Evolutionary conservation across 1,284 basidiomycete genomes (phyloP), one percentile per base, ranked within the genome.

Genomic region (Ustanciosporium gigantosporum): DNA sequence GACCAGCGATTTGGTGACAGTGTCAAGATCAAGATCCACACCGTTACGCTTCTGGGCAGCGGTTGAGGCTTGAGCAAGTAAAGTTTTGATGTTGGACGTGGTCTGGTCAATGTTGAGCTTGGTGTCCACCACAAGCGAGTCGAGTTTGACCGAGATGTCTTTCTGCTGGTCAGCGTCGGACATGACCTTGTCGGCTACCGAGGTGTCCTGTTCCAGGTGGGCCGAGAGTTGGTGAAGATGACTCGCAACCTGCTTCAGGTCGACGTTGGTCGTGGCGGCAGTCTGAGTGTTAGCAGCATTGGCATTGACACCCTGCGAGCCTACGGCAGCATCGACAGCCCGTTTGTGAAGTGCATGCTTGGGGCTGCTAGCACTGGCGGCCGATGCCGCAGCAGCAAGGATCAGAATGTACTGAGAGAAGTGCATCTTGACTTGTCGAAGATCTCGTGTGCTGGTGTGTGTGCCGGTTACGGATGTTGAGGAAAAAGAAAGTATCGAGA

Each of bases 161-260:
- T 41, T 24, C n/a, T n/a, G n/a, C 8, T 48, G 35, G 22, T 49
- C 49, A 13, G 21, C 31, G 3, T 42, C 19, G 5, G 37, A 38
- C 38, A 48, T 31, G 19, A 49, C 41, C 7, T 14, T 20, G 25
- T 44, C 42, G 14, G 57, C 49, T 7, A 15, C 21, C 25, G 43
- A 22, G 34, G 17, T 39, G 21, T 53, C 36, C 20, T n/a, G 13
- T 32, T 60, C 50, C 27, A 60, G 45, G 21, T 36, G 32, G 21
- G 57, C 49, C 5, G 57, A 48, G 16, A 60, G 46, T 13, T 41
- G 48, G 35, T 60, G 57, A 24, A 60, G 41, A 27, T 44, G 22
- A n/a, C 38, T 23, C 20, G 57, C 57, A 13, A 51, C 42, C 29
- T 42, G 36, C 50, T 53, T 60, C 42, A 60, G 37, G 25, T 53